Conservation (phyloP, 1,284 basidiomycete genomes). For the Farysia itapuensis region DNA sequence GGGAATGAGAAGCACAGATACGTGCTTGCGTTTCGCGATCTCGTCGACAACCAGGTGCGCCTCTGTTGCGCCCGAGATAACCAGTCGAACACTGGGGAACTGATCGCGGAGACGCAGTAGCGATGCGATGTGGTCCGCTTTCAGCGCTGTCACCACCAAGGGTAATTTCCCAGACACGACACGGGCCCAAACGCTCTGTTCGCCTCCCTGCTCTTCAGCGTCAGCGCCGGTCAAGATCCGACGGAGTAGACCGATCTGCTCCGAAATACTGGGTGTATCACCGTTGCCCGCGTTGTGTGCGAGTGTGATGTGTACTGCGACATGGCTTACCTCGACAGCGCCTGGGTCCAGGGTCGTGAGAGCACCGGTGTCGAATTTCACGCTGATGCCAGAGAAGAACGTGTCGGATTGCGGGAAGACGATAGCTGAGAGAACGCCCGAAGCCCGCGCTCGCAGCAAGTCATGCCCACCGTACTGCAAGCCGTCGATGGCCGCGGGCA, state of each 20-base stretch:
- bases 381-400: constrained; percentile 65
- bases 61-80: constrained; percentile 73
- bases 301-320: constrained; percentile 73
- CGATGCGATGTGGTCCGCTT: constrained; percentile 74
- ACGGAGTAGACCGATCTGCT: constrained; percentile 73
- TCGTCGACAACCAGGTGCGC: constrained; percentile 70
- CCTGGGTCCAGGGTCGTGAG: constrained; percentile 63
- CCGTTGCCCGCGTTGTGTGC: constrained; percentile 60
- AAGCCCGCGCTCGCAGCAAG: constrained; percentile 60
- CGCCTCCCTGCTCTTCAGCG: constrained; percentile 14
- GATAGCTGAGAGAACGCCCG: constrained; percentile 69
- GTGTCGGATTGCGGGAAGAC: constrained; percentile 60
- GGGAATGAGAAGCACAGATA: constrained; percentile 73
- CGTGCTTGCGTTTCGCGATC: constrained; percentile 67
- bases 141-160: constrained; percentile 71
- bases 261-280: constrained; percentile 67
- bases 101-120: constrained; percentile 74
- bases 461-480: constrained; percentile 49
- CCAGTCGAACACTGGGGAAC: constrained; percentile 68
- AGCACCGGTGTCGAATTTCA: constrained; percentile 35
- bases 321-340: constrained; percentile 70
- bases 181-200: constrained; percentile 62
- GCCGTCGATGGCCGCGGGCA: constrained; percentile 40
- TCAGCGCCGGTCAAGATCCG: constrained; percentile 64
- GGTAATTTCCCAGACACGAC: constrained; percentile 65